phyloP scores from a whole-genome alignment of 768 basidiomycete genomes.

The Termitomyces sp. region DNA sequence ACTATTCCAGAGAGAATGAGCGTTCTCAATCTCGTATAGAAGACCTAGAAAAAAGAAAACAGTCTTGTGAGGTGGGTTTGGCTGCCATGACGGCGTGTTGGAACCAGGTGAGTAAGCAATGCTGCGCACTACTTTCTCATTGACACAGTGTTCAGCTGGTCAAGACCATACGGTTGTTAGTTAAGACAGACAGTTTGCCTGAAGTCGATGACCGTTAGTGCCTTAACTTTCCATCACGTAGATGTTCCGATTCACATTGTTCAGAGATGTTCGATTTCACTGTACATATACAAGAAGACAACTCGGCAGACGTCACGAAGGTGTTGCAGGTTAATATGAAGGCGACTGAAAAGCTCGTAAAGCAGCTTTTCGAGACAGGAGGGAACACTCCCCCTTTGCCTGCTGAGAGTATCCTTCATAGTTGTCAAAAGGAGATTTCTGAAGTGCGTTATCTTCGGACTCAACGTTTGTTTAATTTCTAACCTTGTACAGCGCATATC shows the following conservation, averaged over 20 bases:
- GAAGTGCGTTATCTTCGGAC: slow-evolving; percentile 41
- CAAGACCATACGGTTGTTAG: slow-evolving; percentile 57
- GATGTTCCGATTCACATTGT: not conserved
- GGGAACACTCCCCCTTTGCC: slow-evolving; percentile 26
- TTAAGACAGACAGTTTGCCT: slow-evolving; percentile 45
- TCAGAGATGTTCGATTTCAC: slow-evolving; percentile 45
- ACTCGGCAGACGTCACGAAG: slow-evolving; percentile 29
- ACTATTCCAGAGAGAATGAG: slow-evolving; percentile 73
- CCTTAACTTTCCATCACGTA: slow-evolving; percentile 13
- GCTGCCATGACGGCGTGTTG: slow-evolving; percentile 76
- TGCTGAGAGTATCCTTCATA: slow-evolving; percentile 34
- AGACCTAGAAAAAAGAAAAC: slow-evolving; percentile 61
- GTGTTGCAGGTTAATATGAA: slow-evolving; percentile 50
- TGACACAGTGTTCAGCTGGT: slow-evolving; percentile 40
- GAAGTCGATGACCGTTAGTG: slow-evolving; percentile 30
- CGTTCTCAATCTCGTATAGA: slow-evolving; percentile 55
- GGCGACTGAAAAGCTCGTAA: slow-evolving; percentile 55
- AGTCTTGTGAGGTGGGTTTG: slow-evolving; percentile 63
- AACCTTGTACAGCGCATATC: slow-evolving; percentile 40
- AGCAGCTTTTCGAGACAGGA: slow-evolving; percentile 45
- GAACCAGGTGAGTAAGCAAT: slow-evolving; percentile 50
- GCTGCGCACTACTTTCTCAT: slow-evolving; percentile 1
- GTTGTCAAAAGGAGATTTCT: slow-evolving; percentile 49
- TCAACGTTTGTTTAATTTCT: slow-evolving; percentile 7
- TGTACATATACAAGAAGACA: slow-evolving; percentile 31